Evolutionary conservation across 1,284 basidiomycete genomes (phyloP).

Genomic region (Bondarzewia mesenterica): DNA sequence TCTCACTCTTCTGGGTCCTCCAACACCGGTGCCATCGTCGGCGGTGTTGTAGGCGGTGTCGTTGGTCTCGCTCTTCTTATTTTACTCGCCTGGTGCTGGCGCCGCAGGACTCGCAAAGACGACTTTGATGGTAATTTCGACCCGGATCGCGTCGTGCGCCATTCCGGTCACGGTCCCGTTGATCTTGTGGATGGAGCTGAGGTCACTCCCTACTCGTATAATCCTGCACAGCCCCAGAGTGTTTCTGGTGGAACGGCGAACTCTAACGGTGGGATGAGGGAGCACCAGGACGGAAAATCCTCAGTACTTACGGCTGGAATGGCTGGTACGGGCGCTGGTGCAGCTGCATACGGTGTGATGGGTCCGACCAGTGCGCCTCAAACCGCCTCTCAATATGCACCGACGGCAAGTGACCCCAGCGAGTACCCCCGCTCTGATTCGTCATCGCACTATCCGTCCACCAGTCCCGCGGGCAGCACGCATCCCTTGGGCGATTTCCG

Average conservation of each 20-base stretch:
- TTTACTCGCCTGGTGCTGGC: conserved; percentile 11
- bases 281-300: conserved; percentile 17
- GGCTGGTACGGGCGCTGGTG: conserved; percentile 13
- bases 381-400: conserved; percentile 14
- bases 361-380: conserved; percentile 7
- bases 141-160: conserved; percentile 32
- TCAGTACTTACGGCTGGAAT: conserved; percentile 18
- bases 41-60: conserved; percentile 23
- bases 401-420: conserved; percentile 6
- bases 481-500: conserved; percentile 14
- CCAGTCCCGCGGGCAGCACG: conserved; percentile 10
- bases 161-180: conserved; percentile 16
- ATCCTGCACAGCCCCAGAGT: conserved; percentile 11
- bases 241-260: neutral
- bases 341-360: neutral
- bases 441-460: conserved; percentile 17
- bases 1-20: neutral
- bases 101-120: conserved; percentile 19
- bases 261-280: conserved; percentile 16
- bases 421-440: conserved; percentile 19
- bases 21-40: conserved; percentile 21
- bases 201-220: conserved; percentile 27
- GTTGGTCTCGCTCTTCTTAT: conserved; percentile 15
- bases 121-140: conserved; percentile 48
- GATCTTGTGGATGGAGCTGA: conserved; percentile 27